phyloP scores from a whole-genome alignment of 495 filamentous ascomycete genomes.

The Polyplosphaeria fusca region DNA sequence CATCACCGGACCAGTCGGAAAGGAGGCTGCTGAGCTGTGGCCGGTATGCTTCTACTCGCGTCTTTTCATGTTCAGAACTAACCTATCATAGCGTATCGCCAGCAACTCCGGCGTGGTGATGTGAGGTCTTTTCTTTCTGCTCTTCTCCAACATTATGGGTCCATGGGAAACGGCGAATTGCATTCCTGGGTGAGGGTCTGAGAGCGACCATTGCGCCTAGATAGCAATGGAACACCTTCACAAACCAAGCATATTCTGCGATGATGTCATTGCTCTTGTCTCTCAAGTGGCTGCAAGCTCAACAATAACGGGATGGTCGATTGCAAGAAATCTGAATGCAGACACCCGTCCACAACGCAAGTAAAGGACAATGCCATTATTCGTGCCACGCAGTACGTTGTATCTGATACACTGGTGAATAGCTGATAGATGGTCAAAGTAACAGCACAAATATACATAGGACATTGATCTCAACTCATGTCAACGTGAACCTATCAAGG shows the following conservation, averaged over 20 bases:
- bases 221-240: slow-evolving; percentile 24
- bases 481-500: too few species aligned
- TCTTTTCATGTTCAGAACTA: background rate
- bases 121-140: slow-evolving; percentile 57
- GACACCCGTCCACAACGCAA: too few species aligned
- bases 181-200: slow-evolving; percentile 23
- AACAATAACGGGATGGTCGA: too few species aligned
- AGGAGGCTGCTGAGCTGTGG: slow-evolving; percentile 99
- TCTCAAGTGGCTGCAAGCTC: background rate
- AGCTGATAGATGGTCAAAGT: too few species aligned
- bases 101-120: slow-evolving; percentile 99
- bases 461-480: too few species aligned
- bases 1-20: slow-evolving; percentile 98
- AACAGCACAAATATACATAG: too few species aligned
- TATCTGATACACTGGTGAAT: background rate
- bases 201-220: slow-evolving; percentile 14
- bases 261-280: background rate
- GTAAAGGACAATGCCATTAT: too few species aligned
- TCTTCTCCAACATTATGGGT: slow-evolving; percentile 28
- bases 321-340: too few species aligned
- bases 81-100: slow-evolving; percentile 77
- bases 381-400: too few species aligned
- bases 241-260: slow-evolving; percentile 1
- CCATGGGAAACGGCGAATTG: slow-evolving; percentile 31
- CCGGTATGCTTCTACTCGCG: slow-evolving; percentile 59